These are phyloP conservation scores for Polyporus arcularius DNA, from an alignment of 768 basidiomycete genomes.

Conservation along the genomic window DNA sequence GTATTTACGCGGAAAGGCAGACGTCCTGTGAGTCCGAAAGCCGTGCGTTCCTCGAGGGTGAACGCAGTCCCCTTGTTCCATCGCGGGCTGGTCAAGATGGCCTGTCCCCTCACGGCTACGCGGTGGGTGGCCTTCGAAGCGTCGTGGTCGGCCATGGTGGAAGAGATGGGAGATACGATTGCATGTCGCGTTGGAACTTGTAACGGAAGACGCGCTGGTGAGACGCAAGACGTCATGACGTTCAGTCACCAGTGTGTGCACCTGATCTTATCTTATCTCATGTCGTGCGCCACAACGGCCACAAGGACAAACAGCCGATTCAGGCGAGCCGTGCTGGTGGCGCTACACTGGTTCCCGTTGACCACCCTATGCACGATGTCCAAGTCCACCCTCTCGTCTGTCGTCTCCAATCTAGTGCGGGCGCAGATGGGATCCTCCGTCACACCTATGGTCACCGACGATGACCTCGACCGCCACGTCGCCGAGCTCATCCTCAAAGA, in stretches of 20 bases:
- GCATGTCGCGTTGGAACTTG: neutral
- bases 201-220: too few relatives aligned
- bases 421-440: slow-evolving; percentile 75
- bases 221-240: too few relatives aligned
- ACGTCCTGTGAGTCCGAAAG: slow-evolving; percentile 55
- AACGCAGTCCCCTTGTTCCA: slow-evolving; percentile 89
- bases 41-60: slow-evolving; percentile 61
- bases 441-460: slow-evolving; percentile 62
- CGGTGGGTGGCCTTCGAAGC: slow-evolving; percentile 20
- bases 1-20: slow-evolving; percentile 43
- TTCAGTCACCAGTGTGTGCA: too few relatives aligned
- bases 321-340: neutral
- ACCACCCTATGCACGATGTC: slow-evolving; percentile 33
- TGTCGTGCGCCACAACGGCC: slow-evolving; percentile 3
- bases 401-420: slow-evolving; percentile 78
- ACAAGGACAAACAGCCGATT: slow-evolving; percentile 5
- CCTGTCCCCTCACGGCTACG: slow-evolving; percentile 60
- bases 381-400: slow-evolving; percentile 72
- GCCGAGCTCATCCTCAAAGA: slow-evolving; percentile 91
- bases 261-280: too few relatives aligned
- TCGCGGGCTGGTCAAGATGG: slow-evolving; percentile 61
- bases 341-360: neutral
- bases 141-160: slow-evolving; percentile 13
- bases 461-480: slow-evolving; percentile 89
- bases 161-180: neutral